Evolutionary conservation across 2,329 filamentous ascomycete species (phyloP), one percentile per base, ranked within the genome.

Genomic region (Chrysoporthe deuterocubensis): DNA sequence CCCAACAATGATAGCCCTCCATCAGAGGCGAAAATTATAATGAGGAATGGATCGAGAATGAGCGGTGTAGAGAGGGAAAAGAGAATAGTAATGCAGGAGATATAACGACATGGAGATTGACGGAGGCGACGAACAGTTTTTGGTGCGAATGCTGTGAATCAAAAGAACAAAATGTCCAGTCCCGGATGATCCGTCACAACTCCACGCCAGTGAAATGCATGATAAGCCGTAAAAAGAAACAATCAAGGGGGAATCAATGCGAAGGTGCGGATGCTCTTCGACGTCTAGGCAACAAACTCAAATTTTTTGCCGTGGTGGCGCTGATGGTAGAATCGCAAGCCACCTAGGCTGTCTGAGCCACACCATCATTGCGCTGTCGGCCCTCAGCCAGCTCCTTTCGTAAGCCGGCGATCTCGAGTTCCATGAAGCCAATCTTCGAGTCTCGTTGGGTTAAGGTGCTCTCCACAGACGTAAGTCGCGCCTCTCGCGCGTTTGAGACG

Each of bases 401-500:
- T 4, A 65, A 34, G 18, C 63, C 46, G 13, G 54, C 42, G 34
- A 65, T 43, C 42, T 65, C 63, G 34, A 59, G 54, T 42, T 65
- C 63, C 56, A 65, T 60, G 26, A 46, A 65, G 46, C 63, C 44
- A 34, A 65, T 65, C n/a, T 65, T 65, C 9, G 63, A 37, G 14
- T 65, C 63, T 21, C 63, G 54, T 34, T 65, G 63, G 42, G 63
- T 48, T 11, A 59, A 16, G 3, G 63, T 59, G 32, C 54, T 65
- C 56, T 65, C 63, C n/a, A 65, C 26, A 18, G 63, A 65, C 18
- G 63, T 26, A 4, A 65, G 54, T 4, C 63, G 65, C 18, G 65
- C 60, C 34, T 67, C 65, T 16, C 65, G 50, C 9, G 60, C 54
- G n/a, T 62, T 67, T n/a, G 59, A 56, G 43, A 50, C 42, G 26